Base-by-base conservation (phyloP, 2,329 filamentous ascomycete genomes). In the Cytospora leucostoma region DNA sequence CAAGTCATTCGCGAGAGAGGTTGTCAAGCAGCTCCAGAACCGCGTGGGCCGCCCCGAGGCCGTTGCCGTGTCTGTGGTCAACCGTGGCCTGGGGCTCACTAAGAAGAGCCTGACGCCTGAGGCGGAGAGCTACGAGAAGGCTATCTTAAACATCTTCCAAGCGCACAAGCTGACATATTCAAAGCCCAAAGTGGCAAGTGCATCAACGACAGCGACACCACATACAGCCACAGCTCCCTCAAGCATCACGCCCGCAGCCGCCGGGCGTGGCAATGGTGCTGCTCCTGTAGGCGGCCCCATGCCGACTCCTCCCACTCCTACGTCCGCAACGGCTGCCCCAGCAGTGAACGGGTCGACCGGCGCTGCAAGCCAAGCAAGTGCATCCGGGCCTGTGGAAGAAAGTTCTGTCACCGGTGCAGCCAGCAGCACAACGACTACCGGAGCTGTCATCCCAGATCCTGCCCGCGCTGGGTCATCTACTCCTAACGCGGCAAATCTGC, bases 1-100 rank as follows among this genome's bases (percentile, higher is more conserved):
- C 19, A 74, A 77, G 38, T 75, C 75, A 19, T 78, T 84, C 70
- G 81, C 80, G 68, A 77, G 78, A 12, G 78, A 80, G 11, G 73
- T 84, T 17, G 74, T 79, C 12, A 75, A 78, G 58, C 80, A 80
- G 62, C 74, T 83, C 50, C 75, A 75, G 56, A 78, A 77, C 65
- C 76, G 77, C 1, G 74, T 75, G 15, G 74, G 75, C 13, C 75
- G 77, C 62, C 74, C 79, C 17, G 77, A 82, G 62, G 78, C 77
- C 32, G 78, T 83, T 32, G 79, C 82, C 64, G 81, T 83, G 76
- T 82, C 80, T 7, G 82, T 82, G 13, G 73, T 84, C 65, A 83
- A 83, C 66, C 80, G 81, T 33, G 80, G 78, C 52, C 71, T 84
- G 11, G 80, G 80, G 0, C 75, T 84, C 54, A 78, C 82, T 65